Conservation (phyloP, 805 yeast species). For the Yamadazyma laniorum region DNA sequence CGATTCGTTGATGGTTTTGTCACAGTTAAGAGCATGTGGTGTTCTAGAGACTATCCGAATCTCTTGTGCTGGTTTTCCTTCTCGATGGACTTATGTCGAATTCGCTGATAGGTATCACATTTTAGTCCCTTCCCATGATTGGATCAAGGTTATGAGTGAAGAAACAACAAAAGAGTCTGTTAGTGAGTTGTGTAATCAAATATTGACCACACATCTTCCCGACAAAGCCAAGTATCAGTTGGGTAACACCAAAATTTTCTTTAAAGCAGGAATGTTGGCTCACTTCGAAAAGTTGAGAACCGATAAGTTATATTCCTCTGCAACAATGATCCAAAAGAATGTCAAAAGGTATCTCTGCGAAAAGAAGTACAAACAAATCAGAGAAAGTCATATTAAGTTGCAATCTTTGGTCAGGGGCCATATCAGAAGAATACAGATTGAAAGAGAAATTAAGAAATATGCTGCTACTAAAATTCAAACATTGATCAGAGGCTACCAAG, state of each 20-base stretch:
- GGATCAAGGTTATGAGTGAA: slow-evolving; percentile 57
- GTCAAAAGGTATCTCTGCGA: slow-evolving; percentile 66
- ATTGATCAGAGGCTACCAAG: slow-evolving; percentile 51
- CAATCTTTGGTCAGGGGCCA: slow-evolving; percentile 69
- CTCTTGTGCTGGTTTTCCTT: slow-evolving; percentile 97
- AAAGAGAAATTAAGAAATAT: slow-evolving; percentile 50
- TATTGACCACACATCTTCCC: slow-evolving; percentile 62
- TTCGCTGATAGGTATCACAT: slow-evolving; percentile 88
- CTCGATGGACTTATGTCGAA: slow-evolving; percentile 92
- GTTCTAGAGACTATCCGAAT: slow-evolving; percentile 94
- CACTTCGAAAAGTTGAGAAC: slow-evolving; percentile 81
- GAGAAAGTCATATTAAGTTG: slow-evolving; percentile 49
- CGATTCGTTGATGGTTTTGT: slow-evolving; percentile 90
- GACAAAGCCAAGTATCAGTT: slow-evolving; percentile 74
- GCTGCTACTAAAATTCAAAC: slow-evolving; percentile 78
- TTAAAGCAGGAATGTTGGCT: slow-evolving; percentile 96
- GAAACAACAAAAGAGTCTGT: slow-evolving; percentile 55
- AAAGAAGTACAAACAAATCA: slow-evolving; percentile 53
- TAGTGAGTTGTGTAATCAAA: slow-evolving; percentile 62
- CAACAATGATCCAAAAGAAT: slow-evolving; percentile 81
- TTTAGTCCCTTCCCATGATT: slow-evolving; percentile 66
- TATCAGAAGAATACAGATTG: slow-evolving; percentile 53
- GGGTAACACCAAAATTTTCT: slow-evolving; percentile 91
- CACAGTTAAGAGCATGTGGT: slow-evolving; percentile 98
- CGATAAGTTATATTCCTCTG: slow-evolving; percentile 73